Base-by-base conservation (phyloP, 1,284 basidiomycete species). In the Singerocomus inundabilis region DNA sequence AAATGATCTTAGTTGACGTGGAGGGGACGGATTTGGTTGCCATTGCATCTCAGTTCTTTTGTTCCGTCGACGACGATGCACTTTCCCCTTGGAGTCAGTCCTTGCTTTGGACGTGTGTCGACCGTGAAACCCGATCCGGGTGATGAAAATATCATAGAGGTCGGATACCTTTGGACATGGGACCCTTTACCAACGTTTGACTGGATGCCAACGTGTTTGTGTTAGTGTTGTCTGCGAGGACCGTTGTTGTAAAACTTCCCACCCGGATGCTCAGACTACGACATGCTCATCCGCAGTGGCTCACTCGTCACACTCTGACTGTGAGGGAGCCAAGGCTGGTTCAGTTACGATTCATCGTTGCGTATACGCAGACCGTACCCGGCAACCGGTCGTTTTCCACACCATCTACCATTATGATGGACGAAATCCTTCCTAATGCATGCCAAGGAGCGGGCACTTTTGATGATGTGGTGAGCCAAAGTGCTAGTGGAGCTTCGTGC, bases 401-500 rank as follows among this genome's bases (percentile, higher is more conserved):
- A 8, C 38, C 43, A 21, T 38, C 43, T 13, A 24, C 30, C 37
- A 33, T n/a, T 1, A 57, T 61, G 53, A n/a, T n/a, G n/a, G 35
- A 48, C 26, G 29, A 34, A n/a, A 18, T 4, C 9, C 34, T 55
- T 36, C 48, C 41, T 12, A 10, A 24, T 25, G 28, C 21, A 0
- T 44, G 2, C 15, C 41, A 42, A 32, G 48, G 51, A 28, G 38
- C 42, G 6, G 41, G 48, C 4, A 53, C 55, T 16, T 48, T 63
- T 8, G 64, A 61, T 35, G 58, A 61, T 0, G 46, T 36, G 39
- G 61, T 63, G 46, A 63, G 61, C 31, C n/a, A 45, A 45, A 10
- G 21, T 28, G 15, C 31, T 11, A 18, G 25, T 31, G 24, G 18
- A 34, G 12, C 21, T 28, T 24, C 12, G 6, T 9, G 29, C n/a